phyloP scores from a whole-genome alignment of 108 stramenopile species.

The Hondaea fermentalgiana region DNA sequence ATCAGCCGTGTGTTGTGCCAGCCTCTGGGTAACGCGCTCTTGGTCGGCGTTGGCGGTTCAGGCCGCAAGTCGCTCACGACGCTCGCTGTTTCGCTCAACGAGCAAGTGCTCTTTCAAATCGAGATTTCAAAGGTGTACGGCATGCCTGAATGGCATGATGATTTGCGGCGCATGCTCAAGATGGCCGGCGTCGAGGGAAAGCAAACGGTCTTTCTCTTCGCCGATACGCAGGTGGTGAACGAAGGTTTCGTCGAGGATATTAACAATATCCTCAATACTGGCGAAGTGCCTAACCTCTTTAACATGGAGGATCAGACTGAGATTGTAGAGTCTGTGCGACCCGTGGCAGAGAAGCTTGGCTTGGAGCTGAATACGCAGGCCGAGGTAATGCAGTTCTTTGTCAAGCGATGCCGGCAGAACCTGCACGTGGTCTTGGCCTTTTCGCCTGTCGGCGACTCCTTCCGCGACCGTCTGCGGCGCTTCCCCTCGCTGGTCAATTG shows the following conservation, averaged over 20 bases:
- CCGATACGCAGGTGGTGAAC: conserved; percentile 56
- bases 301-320: conserved; percentile 44
- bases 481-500: conserved; percentile 65
- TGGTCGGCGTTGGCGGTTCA: conserved; percentile 57
- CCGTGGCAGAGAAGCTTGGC: conserved; percentile 33
- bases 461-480: conserved; percentile 52
- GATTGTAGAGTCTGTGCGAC: conserved; percentile 35
- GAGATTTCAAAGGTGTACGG: conserved; percentile 54
- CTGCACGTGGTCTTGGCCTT: conserved; percentile 55
- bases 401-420: conserved; percentile 47
- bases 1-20: conserved; percentile 49
- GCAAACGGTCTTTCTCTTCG: conserved; percentile 55
- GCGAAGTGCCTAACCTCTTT: conserved; percentile 60
- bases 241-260: conserved; percentile 60
- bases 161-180: conserved; percentile 45
- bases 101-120: conserved; percentile 51
- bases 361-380: conserved; percentile 22
- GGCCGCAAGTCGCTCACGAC: conserved; percentile 55
- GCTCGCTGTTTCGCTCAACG: conserved; percentile 46
- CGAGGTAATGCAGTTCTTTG: conserved; percentile 48
- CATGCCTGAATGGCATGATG: conserved; percentile 53
- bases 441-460: conserved; percentile 58
- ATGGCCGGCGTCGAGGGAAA: conserved; percentile 42
- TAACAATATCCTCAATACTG: conserved; percentile 59
- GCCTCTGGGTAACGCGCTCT: conserved; percentile 55